These are phyloP conservation scores for Blastomyces emzantsi DNA, from an alignment of 2,329 filamentous ascomycete genomes.

Conservation along the genomic window DNA sequence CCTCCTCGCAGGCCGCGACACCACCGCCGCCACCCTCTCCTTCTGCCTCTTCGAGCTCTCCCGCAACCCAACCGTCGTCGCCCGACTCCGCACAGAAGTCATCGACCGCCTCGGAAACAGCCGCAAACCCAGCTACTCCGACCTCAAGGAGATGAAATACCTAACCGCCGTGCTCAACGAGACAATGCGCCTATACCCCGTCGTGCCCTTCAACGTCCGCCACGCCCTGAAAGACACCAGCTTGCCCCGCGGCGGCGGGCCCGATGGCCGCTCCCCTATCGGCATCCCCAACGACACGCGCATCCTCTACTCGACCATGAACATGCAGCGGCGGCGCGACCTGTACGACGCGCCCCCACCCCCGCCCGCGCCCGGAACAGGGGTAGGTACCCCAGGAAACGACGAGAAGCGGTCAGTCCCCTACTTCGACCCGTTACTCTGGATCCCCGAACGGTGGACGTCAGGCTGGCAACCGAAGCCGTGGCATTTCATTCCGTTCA, in stretches of 20 bases:
- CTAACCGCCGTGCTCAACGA: conserved; percentile 64
- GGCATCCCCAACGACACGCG: conserved; percentile 41
- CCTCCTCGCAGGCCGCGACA: conserved; percentile 73
- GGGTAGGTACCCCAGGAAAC: neutral
- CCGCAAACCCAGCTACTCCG: conserved; percentile 54
- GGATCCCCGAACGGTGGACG: conserved; percentile 44
- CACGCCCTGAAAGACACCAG: conserved; percentile 63
- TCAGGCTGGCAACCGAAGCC: conserved; percentile 44
- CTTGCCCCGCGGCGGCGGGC: conserved; percentile 56
- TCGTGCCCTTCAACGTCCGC: conserved; percentile 71
- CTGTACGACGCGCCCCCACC: conserved; percentile 36
- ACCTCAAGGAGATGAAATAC: conserved; percentile 84
- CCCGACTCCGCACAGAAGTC: conserved; percentile 66
- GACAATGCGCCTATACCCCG: conserved; percentile 66
- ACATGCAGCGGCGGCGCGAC: conserved; percentile 44
- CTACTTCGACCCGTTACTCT: conserved; percentile 36
- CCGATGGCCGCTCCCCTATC: conserved; percentile 38
- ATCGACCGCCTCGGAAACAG: conserved; percentile 54
- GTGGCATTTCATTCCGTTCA: conserved; percentile 49
- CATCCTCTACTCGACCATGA: conserved; percentile 43
- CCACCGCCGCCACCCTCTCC: conserved; percentile 70
- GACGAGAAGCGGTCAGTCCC: conserved; percentile 22
- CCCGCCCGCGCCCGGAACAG: neutral
- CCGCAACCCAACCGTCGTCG: conserved; percentile 56
- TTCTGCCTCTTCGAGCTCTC: conserved; percentile 79